These are phyloP conservation scores for Paramicrosporidium saccamoebae DNA, from an alignment of 371 early-diverging fungal genomes.

Conservation along the genomic window DNA sequence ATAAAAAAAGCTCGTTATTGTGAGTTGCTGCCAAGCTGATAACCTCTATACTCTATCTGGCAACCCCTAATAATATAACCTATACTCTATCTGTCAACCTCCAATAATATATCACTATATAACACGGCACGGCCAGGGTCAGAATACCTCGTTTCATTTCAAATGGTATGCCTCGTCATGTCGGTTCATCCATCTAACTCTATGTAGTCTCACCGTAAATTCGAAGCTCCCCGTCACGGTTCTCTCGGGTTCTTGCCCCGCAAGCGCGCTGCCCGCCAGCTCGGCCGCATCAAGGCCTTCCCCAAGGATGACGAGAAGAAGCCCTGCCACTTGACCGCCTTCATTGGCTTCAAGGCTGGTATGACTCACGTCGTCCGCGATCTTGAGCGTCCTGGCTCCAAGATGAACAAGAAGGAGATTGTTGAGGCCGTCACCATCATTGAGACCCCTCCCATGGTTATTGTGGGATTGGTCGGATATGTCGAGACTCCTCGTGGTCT, in stretches of 20 bases:
- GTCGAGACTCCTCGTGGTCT: slow-evolving; percentile 93
- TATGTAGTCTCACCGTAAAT: slow-evolving; percentile 43
- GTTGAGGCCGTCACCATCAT: slow-evolving; percentile 97
- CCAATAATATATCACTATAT: too few relatives aligned
- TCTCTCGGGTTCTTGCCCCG: slow-evolving; percentile 96
- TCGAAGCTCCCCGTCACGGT: slow-evolving; percentile 85
- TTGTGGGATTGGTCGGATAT: slow-evolving; percentile 99
- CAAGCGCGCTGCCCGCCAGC: slow-evolving; percentile 79
- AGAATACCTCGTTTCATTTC: too few relatives aligned
- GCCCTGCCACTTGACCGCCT: slow-evolving; percentile 93
- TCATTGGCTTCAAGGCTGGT: slow-evolving; percentile 98
- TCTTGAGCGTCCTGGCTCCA: slow-evolving; percentile 87
- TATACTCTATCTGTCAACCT: too few relatives aligned
- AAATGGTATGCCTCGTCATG: too few relatives aligned
- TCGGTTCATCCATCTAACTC: too few relatives aligned
- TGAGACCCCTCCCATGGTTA: slow-evolving; percentile 92
- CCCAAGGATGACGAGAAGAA: slow-evolving; percentile 87
- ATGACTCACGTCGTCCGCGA: slow-evolving; percentile 99
- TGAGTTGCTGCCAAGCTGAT: too few relatives aligned
- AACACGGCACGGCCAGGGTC: too few relatives aligned
- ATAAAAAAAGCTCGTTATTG: too few relatives aligned
- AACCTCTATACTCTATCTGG: too few relatives aligned
- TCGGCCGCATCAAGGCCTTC: slow-evolving; percentile 91
- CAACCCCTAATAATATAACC: too few relatives aligned
- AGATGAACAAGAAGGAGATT: slow-evolving; percentile 98